Percentiles rank a stretch among this genome's conserved stretches.
These are phyloP conservation scores for Alternaria gaisen DNA, from an alignment of 2,329 filamentous ascomycete species.

Conservation along the genomic window DNA sequence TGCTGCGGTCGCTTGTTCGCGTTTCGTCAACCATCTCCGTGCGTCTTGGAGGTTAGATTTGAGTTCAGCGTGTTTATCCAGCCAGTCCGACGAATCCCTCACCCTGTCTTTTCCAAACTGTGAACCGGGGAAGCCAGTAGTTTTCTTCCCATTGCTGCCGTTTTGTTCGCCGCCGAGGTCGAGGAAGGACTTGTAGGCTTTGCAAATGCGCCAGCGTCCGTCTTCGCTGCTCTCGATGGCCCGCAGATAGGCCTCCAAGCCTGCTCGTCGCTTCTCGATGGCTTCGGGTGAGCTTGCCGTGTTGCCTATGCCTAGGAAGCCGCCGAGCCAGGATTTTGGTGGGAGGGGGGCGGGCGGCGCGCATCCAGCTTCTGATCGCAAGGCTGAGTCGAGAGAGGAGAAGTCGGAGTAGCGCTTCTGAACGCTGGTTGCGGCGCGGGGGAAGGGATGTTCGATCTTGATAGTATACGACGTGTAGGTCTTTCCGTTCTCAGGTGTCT, in stretches of 20 bases:
- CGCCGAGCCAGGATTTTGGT: slow-evolving; percentile 77
- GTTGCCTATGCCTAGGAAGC: slow-evolving; percentile 55
- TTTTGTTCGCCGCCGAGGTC: slow-evolving; percentile 60
- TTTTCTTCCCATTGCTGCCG: slow-evolving; percentile 28
- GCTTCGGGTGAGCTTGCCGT: slow-evolving; percentile 75
- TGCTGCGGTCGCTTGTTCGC: slow-evolving; percentile 69
- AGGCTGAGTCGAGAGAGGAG: slow-evolving; percentile 68
- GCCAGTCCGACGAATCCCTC: slow-evolving; percentile 68
- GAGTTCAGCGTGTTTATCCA: slow-evolving; percentile 78
- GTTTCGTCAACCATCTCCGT: slow-evolving; percentile 69
- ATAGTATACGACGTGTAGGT: slow-evolving; percentile 82
- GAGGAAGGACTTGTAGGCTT: slow-evolving; percentile 76
- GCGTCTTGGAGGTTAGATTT: slow-evolving; percentile 76
- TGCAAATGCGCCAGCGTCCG: slow-evolving; percentile 76
- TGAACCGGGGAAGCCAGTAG: slow-evolving; percentile 37
- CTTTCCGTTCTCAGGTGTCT: slow-evolving; percentile 62
- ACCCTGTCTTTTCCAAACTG: slow-evolving; percentile 54
- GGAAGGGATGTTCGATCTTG: slow-evolving; percentile 77
- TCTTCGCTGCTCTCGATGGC: slow-evolving; percentile 78
- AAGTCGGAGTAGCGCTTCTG: slow-evolving; percentile 89
- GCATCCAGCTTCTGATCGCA: slow-evolving; percentile 67
- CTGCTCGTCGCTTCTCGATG: slow-evolving; percentile 73
- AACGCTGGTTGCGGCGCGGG: slow-evolving; percentile 77
- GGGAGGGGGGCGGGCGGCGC: slow-evolving; percentile 75
- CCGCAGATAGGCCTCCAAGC: slow-evolving; percentile 75